phyloP scores from a whole-genome alignment of 1,284 basidiomycete species.

The Porogramme epimiltina region DNA sequence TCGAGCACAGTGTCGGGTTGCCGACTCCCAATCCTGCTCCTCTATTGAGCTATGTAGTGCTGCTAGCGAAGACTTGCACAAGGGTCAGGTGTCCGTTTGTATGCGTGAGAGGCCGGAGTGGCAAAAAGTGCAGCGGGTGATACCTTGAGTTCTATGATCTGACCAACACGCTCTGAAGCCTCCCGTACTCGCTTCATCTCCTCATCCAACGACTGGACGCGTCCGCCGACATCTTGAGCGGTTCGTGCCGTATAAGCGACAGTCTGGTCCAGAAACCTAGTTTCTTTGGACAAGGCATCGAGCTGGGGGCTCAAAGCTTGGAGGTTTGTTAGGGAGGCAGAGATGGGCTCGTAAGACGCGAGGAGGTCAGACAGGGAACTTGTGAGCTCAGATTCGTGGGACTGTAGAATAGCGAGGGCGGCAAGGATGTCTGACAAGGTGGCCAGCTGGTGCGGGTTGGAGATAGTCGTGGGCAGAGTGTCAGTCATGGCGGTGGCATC shows the following conservation, averaged over 20 bases:
- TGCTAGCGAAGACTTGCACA: constrained; percentile 71
- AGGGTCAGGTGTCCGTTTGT: constrained; percentile 31
- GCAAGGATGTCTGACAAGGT: constrained; percentile 69
- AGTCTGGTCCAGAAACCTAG: constrained; percentile 54
- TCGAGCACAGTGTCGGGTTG: constrained; percentile 85
- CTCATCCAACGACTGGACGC: constrained; percentile 86
- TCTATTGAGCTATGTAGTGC: constrained; percentile 81
- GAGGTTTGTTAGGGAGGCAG: constrained; percentile 64
- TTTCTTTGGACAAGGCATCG: constrained; percentile 63
- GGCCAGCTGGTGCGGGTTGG: constrained; percentile 44
- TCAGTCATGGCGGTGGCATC: background rate
- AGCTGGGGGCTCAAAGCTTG: constrained; percentile 66
- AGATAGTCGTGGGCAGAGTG: constrained; percentile 1
- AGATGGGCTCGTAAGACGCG: constrained; percentile 67
- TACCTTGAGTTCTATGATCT: constrained; percentile 91
- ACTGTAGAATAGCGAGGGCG: constrained; percentile 73
- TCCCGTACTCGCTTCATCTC: constrained; percentile 88
- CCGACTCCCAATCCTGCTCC: constrained; percentile 92
- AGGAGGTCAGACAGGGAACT: constrained; percentile 76
- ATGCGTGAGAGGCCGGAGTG: background rate
- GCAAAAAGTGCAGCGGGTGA: constrained; percentile 17
- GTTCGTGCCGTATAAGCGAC: constrained; percentile 78
- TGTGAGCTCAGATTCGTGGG: constrained; percentile 79
- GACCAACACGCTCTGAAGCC: constrained; percentile 81
- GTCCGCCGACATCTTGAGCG: constrained; percentile 88